These are phyloP conservation scores for Truncatella angustata DNA, from an alignment of 2,329 filamentous ascomycete species.

Conservation along the genomic window DNA sequence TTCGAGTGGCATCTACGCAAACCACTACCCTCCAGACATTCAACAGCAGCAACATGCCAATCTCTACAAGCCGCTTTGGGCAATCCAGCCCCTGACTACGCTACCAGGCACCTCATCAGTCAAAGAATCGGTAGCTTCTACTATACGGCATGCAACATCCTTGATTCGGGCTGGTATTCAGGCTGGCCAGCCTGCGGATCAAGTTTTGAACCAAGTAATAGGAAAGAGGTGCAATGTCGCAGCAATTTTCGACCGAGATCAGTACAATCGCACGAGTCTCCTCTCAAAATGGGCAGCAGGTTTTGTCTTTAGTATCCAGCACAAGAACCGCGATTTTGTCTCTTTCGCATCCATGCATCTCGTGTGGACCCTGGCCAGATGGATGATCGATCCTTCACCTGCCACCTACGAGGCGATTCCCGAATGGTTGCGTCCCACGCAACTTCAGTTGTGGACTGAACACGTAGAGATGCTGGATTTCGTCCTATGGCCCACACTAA, in stretches of 20 bases:
- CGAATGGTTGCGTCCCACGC: constrained; percentile 2
- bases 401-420: not conserved
- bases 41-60: constrained; percentile 4
- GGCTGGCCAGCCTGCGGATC: not conserved
- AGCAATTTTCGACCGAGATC: not conserved
- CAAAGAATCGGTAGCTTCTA: not conserved
- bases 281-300: constrained; percentile 2
- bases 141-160: not conserved
- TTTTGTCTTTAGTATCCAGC: not conserved
- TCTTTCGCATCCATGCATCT: constrained; percentile 4
- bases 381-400: constrained; percentile 1
- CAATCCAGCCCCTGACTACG: not conserved
- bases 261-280: not conserved
- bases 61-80: not conserved
- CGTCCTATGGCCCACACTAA: not conserved
- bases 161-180: constrained; percentile 4
- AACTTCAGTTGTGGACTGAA: not conserved
- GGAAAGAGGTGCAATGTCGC: constrained; percentile 1
- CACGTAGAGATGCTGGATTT: constrained; percentile 5
- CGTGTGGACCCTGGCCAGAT: not conserved
- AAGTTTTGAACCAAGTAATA: not conserved
- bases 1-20: constrained; percentile 1
- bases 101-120: not conserved
- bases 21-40: not conserved
- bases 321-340: not conserved